Conservation (phyloP, 345 rosid genomes). For the Salix caprea region DNA sequence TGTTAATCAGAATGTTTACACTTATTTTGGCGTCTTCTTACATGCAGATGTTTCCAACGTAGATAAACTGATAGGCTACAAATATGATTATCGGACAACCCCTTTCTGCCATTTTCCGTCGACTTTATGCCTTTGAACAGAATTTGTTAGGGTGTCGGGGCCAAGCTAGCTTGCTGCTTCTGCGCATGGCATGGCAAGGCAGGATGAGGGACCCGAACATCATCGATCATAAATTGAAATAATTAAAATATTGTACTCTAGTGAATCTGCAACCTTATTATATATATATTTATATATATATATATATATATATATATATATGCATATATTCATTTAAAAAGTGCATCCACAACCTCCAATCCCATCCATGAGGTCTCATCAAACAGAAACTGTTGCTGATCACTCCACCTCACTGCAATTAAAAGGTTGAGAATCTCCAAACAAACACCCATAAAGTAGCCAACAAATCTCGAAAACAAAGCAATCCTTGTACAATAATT, state of each 20-base stretch:
- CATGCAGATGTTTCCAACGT: too few species aligned
- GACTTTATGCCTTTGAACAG: not conserved
- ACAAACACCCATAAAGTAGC: not conserved
- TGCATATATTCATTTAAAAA: too few species aligned
- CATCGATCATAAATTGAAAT: slow-evolving; percentile 14
- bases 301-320: too few species aligned
- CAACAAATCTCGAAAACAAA: not conserved
- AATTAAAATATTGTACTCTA: slow-evolving; percentile 7
- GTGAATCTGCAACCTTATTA: not conserved
- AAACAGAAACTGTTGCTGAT: slow-evolving; percentile 2
- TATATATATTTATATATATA: too few species aligned
- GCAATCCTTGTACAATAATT: not conserved
- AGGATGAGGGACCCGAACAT: slow-evolving; percentile 16
- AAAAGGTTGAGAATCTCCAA: not conserved
- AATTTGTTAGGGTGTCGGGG: not conserved
- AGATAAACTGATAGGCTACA: too few species aligned
- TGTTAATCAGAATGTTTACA: too few species aligned
- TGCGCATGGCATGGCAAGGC: slow-evolving; percentile 16
- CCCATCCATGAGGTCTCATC: slow-evolving; percentile 21
- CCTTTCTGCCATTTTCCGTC: not conserved
- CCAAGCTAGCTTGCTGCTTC: not conserved
- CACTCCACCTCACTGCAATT: not conserved
- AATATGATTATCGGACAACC: too few species aligned
- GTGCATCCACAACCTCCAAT: not conserved
- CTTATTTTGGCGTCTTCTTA: too few species aligned